These are phyloP conservation scores for Grigorovia jiainica DNA, from an alignment of 805 yeast genomes.

Conservation along the genomic window DNA sequence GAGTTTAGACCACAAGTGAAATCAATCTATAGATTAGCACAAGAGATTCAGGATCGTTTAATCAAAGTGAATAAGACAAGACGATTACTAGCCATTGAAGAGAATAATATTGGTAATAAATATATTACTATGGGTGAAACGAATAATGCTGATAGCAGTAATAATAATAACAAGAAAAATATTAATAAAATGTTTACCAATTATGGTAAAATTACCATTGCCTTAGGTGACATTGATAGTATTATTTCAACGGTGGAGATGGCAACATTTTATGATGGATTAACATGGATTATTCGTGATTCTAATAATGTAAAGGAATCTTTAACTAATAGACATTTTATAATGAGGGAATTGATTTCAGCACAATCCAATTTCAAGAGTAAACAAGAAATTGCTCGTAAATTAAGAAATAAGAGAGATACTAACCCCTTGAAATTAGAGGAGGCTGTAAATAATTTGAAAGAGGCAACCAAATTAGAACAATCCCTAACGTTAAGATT, in stretches of 20 bases:
- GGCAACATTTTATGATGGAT: slow-evolving; percentile 69
- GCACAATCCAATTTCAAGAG: slow-evolving; percentile 68
- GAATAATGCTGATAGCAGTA: slow-evolving; percentile 20
- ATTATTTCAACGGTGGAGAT: slow-evolving; percentile 61
- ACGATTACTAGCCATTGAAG: slow-evolving; percentile 43
- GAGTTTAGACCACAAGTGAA: slow-evolving; percentile 83
- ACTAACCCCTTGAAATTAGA: slow-evolving; percentile 85
- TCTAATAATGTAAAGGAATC: slow-evolving; percentile 87
- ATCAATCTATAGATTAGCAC: slow-evolving; percentile 51
- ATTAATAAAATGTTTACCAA: slow-evolving; percentile 55
- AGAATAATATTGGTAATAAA: slow-evolving; percentile 40
- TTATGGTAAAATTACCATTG: slow-evolving; percentile 56
- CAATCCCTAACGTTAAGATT: slow-evolving; percentile 69
- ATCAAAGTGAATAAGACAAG: slow-evolving; percentile 43
- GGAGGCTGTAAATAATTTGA: slow-evolving; percentile 74
- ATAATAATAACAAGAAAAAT: neutral
- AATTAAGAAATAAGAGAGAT: slow-evolving; percentile 59
- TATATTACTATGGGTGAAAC: slow-evolving; percentile 22
- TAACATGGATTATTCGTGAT: slow-evolving; percentile 56
- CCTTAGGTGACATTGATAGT: slow-evolving; percentile 69
- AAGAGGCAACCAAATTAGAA: slow-evolving; percentile 68
- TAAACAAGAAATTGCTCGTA: slow-evolving; percentile 62
- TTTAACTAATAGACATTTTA: slow-evolving; percentile 79
- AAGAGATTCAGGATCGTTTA: slow-evolving; percentile 43
- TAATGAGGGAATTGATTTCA: slow-evolving; percentile 79